phyloP scores from a whole-genome alignment of 805 yeast species.

The Pichia scutulata region DNA sequence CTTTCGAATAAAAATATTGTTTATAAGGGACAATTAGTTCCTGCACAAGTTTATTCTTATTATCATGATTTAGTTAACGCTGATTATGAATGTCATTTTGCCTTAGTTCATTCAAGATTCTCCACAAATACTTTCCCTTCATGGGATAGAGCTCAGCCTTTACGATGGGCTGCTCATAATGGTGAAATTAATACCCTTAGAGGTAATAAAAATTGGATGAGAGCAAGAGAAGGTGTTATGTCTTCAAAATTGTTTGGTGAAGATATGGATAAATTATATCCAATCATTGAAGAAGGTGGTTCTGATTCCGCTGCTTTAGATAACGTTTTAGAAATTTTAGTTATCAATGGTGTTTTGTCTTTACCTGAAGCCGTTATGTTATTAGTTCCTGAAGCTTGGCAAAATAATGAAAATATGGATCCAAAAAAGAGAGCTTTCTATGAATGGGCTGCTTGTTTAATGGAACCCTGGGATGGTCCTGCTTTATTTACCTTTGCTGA shows the following conservation, averaged over 20 bases:
- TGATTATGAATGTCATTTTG: slow-evolving; percentile 91
- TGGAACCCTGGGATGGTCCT: slow-evolving; percentile 99
- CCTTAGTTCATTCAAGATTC: slow-evolving; percentile 93
- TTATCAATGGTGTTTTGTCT: slow-evolving; percentile 84
- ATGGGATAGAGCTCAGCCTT: slow-evolving; percentile 99
- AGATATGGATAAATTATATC: slow-evolving; percentile 82
- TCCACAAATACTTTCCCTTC: slow-evolving; percentile 98
- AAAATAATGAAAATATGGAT: slow-evolving; percentile 78
- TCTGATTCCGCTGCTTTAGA: slow-evolving; percentile 98
- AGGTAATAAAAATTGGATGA: slow-evolving; percentile 99
- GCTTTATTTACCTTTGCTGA: slow-evolving; percentile 95
- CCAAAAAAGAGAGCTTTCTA: slow-evolving; percentile 89
- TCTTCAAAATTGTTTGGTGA: slow-evolving; percentile 80
- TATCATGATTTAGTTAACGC: slow-evolving; percentile 89
- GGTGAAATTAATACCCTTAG: slow-evolving; percentile 97
- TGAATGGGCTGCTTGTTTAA: slow-evolving; percentile 98
- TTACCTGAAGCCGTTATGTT: slow-evolving; percentile 97
- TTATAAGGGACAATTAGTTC: slow-evolving; percentile 96
- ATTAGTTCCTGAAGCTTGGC: slow-evolving; percentile 98
- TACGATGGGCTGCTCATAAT: slow-evolving; percentile 95
- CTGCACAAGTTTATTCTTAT: slow-evolving; percentile 90
- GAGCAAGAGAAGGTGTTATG: slow-evolving; percentile 97
- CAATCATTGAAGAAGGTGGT: slow-evolving; percentile 97
- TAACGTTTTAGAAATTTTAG: slow-evolving; percentile 86
- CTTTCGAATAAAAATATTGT: slow-evolving; percentile 83